Percentiles rank a stretch among this genome's conserved stretches.
Evolutionary conservation across 1,284 basidiomycete species (phyloP).

Genomic region (Somion occarium): DNA sequence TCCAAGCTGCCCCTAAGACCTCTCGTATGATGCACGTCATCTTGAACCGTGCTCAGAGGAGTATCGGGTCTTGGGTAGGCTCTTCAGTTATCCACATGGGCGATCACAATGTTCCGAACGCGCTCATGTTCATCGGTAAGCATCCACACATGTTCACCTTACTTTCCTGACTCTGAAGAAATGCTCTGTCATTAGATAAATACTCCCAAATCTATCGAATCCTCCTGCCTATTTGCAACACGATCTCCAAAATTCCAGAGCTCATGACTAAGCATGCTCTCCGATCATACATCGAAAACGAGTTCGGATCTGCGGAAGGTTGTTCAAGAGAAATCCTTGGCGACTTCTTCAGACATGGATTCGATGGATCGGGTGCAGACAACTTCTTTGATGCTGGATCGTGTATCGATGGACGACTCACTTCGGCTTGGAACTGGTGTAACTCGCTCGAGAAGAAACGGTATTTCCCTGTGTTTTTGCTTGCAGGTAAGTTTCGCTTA

Average conservation of each 20-base stretch:
- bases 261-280: slow-evolving; percentile 64
- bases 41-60: slow-evolving; percentile 71
- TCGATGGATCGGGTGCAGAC: slow-evolving; percentile 78
- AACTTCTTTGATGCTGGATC: slow-evolving; percentile 70
- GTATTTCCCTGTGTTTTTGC: slow-evolving; percentile 73
- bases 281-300: slow-evolving; percentile 70
- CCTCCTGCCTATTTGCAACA: slow-evolving; percentile 76
- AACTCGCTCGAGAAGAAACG: slow-evolving; percentile 75
- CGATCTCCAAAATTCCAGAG: slow-evolving; percentile 61
- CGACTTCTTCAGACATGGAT: slow-evolving; percentile 81
- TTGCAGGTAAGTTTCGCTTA: slow-evolving; percentile 51
- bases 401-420: slow-evolving; percentile 62
- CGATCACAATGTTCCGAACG: slow-evolving; percentile 85
- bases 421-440: slow-evolving; percentile 87
- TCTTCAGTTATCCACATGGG: slow-evolving; percentile 53
- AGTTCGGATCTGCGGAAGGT: slow-evolving; percentile 70
- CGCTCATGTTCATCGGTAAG: slow-evolving; percentile 71
- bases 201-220: slow-evolving; percentile 86
- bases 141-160: neutral
- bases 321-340: slow-evolving; percentile 63
- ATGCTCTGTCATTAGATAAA: slow-evolving; percentile 46
- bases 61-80: slow-evolving; percentile 77
- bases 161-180: neutral
- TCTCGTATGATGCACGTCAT: slow-evolving; percentile 82
- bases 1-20: slow-evolving; percentile 78